These are phyloP conservation scores for Metarhizium brunneum DNA, from an alignment of 2,329 filamentous ascomycete genomes.

Conservation along the genomic window DNA sequence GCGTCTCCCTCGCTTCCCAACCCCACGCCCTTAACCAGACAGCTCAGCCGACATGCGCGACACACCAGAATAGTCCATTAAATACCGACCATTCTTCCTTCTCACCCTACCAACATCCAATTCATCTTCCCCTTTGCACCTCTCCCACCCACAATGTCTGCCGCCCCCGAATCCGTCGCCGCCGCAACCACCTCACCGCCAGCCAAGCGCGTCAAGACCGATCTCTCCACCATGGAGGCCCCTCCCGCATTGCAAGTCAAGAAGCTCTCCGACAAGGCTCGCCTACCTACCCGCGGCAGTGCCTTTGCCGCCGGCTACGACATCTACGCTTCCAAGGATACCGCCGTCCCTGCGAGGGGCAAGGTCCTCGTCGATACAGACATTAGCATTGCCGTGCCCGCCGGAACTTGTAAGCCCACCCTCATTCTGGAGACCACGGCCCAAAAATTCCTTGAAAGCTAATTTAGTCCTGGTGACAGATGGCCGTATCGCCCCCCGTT, in stretches of 20 bases:
- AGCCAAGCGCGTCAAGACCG: constrained; percentile 69
- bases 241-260: constrained; percentile 70
- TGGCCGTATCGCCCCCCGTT: constrained; percentile 81
- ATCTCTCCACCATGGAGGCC: constrained; percentile 27
- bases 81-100: no score
- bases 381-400: constrained; percentile 82
- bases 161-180: constrained; percentile 30
- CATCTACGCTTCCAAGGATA: constrained; percentile 69
- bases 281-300: constrained; percentile 78
- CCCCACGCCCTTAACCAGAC: no score
- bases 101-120: no score
- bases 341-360: constrained; percentile 69
- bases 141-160: constrained; percentile 13
- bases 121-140: neutral
- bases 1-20: no score
- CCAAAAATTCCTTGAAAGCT: neutral
- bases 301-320: constrained; percentile 91
- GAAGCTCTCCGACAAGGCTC: constrained; percentile 73
- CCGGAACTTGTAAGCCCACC: constrained; percentile 62
- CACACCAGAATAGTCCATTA: no score
- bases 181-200: constrained; percentile 53
- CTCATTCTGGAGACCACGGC: no score
- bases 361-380: constrained; percentile 86
- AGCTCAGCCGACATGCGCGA: no score
- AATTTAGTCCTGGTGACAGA: constrained; percentile 39